Conservation (phyloP, 148 eudicot genomes). For the Persicaria maculosa region DNA sequence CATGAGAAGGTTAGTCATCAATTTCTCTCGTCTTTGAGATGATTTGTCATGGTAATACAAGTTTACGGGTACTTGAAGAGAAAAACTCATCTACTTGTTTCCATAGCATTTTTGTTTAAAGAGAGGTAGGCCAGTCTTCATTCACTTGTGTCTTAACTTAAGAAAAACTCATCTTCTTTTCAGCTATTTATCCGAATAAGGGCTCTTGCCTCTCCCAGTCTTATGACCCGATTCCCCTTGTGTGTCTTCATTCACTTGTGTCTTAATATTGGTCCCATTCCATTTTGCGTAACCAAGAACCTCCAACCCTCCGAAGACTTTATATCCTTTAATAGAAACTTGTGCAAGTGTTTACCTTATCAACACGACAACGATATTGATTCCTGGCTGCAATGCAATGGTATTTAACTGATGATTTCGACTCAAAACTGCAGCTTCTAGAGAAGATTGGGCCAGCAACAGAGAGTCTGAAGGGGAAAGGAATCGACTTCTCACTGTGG, state of each 20-base stretch:
- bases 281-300: no score
- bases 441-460: constrained; percentile 85
- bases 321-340: no score
- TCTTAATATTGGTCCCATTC: background rate
- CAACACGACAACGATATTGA: background rate
- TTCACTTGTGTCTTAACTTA: no score
- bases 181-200: no score
- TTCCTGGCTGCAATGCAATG: background rate
- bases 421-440: constrained; percentile 54
- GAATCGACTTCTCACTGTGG: constrained; percentile 83
- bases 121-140: no score
- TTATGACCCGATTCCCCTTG: background rate
- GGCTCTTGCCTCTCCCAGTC: no score
- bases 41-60: background rate
- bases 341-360: background rate
- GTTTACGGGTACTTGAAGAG: background rate
- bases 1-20: constrained; percentile 59
- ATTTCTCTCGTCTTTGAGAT: background rate
- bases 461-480: constrained; percentile 73
- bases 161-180: no score
- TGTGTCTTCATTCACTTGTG: background rate
- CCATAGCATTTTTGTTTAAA: background rate
- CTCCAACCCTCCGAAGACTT: no score
- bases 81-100: background rate
- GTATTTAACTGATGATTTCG: constrained; percentile 8